Evolutionary conservation across 1,284 basidiomycete species (phyloP).

Genomic region (Ceratobasidium theobromae): DNA sequence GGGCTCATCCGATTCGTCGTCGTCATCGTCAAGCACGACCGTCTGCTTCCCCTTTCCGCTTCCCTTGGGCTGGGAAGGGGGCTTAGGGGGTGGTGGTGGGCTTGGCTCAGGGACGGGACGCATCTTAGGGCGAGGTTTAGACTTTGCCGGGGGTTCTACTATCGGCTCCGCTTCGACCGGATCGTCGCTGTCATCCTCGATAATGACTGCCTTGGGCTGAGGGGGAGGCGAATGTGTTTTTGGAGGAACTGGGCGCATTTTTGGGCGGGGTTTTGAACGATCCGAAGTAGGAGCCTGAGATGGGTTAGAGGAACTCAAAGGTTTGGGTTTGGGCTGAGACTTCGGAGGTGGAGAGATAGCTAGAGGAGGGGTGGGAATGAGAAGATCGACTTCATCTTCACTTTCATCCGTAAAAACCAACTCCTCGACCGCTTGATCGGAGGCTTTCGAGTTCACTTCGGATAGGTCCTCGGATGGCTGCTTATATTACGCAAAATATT

Average conservation of each 20-base stretch:
- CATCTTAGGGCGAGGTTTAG: constrained; percentile 19
- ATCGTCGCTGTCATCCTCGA: constrained; percentile 18
- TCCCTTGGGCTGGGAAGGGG: background rate
- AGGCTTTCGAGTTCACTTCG: constrained; percentile 5
- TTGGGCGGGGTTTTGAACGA: background rate
- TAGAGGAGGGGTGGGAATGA: background rate
- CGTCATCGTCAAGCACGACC: background rate
- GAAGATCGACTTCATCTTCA: constrained; percentile 9
- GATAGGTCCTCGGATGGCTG: background rate
- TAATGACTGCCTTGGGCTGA: background rate
- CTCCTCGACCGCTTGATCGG: constrained; percentile 25
- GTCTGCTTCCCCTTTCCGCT: constrained; percentile 14
- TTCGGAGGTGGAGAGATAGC: background rate
- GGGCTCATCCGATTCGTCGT: background rate
- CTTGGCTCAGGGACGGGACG: constrained; percentile 2
- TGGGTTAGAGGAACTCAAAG: background rate
- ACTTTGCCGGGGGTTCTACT: background rate
- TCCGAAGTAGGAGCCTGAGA: background rate
- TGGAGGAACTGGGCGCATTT: constrained; percentile 8
- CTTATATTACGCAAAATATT: background rate
- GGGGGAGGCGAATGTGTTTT: background rate
- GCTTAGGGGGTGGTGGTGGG: background rate
- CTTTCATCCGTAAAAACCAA: constrained; percentile 2
- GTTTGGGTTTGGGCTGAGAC: constrained; percentile 6
- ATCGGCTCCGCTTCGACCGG: background rate